These are phyloP conservation scores for Aaosphaeria pasadenensis DNA, from an alignment of 2,329 filamentous ascomycete species.

Conservation along the genomic window DNA sequence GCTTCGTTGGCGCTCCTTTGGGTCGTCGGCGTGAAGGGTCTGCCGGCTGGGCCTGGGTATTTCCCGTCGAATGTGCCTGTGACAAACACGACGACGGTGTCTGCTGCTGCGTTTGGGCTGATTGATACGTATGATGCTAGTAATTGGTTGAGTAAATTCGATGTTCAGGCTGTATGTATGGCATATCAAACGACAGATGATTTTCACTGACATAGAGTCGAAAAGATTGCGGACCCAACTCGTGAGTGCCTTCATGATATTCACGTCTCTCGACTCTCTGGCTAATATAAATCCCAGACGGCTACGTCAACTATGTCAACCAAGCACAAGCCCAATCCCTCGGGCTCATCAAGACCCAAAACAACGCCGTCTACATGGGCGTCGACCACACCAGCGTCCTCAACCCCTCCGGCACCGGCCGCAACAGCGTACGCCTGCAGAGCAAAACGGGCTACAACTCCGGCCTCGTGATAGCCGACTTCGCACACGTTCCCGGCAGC, in stretches of 20 bases:
- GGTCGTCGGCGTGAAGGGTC: constrained; percentile 16
- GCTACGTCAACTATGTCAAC: constrained; percentile 38
- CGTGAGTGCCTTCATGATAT: constrained; percentile 14
- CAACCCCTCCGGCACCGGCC: constrained; percentile 29
- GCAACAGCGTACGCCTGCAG: constrained; percentile 35
- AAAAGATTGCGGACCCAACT: constrained; percentile 33
- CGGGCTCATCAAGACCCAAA: constrained; percentile 30
- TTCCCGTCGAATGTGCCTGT: constrained; percentile 7
- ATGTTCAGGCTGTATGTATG: constrained; percentile 25
- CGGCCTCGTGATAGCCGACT: constrained; percentile 38
- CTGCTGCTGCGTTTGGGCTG: constrained; percentile 23
- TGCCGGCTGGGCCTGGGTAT: constrained; percentile 13
- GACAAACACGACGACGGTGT: constrained; percentile 16
- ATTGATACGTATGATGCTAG: constrained; percentile 35
- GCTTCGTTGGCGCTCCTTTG: constrained; percentile 17
- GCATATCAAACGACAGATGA: neutral
- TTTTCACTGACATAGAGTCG: constrained; percentile 1
- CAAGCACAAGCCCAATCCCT: constrained; percentile 26
- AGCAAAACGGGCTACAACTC: constrained; percentile 36
- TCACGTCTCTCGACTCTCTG: neutral
- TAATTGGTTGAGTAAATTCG: constrained; percentile 38
- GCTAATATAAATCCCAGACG: constrained; percentile 16
- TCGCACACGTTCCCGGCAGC: constrained; percentile 38
- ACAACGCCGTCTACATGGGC: constrained; percentile 38
- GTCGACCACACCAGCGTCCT: constrained; percentile 31